Base-by-base conservation (phyloP, 2,329 filamentous ascomycete genomes). In the Fusarium lateritium region DNA sequence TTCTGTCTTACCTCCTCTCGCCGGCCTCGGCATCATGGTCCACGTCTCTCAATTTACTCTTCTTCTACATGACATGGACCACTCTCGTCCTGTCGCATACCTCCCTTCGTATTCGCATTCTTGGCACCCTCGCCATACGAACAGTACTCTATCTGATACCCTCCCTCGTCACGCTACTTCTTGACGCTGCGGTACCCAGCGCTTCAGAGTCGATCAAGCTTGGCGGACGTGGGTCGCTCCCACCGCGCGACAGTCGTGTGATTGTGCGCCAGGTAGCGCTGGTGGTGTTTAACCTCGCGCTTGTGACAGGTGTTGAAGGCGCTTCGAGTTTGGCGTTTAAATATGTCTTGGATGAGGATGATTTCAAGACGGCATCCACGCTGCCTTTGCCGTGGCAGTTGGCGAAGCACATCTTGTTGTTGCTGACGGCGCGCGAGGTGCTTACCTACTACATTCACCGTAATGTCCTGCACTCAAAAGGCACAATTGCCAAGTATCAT, bases 61-160 rank as follows among this genome's bases (percentile, higher is more conserved):
- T 97, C 83, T 96, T 97, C 80, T 95, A 94, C 78, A 87, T 97
- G 82, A 95, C 93, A 72, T 97, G 94, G 94, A 89, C 89, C 7
- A 95, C 93, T 0, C 85, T 98, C 33, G 89, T 97, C 39, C 83
- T 95, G 5, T 92, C 91, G 8, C 92, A 97, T 73, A 85, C 91
- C 2, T 89, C 92, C 0, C 83, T 96, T 17, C 87, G 88, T 61
- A 88, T 97, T 59, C 93, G 97, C 77, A 77, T 96, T 2, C 83
- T 92, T 53, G 92, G 90, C 56, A 90, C 91, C 1, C 77, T 93
- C 7, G 86, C 87, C 24, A 83, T 94, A 49, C 90, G 92, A 42
- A 60, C 90, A 11, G 69, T 92, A 6, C 89, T 94, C 74, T 97
- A 90, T 80, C 81, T 96, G 4, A 54, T 92, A 0, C 94, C 94